Evolutionary conservation across 495 filamentous ascomycete genomes (phyloP), one percentile per base, ranked within the genome.

Genomic region (Astrocystis sublimbata): DNA sequence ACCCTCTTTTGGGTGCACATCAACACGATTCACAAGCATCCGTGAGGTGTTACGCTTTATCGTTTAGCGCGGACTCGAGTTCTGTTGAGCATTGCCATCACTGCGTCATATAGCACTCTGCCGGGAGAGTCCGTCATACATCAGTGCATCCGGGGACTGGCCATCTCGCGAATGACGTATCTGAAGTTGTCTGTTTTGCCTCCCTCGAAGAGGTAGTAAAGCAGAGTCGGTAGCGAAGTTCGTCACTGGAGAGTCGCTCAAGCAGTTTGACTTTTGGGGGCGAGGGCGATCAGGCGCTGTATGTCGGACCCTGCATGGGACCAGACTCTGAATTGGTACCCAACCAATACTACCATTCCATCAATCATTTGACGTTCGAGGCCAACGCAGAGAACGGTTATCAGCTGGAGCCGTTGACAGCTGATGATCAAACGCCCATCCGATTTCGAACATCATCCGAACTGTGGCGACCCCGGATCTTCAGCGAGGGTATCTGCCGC

Each of bases 61-160:
- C 28, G 51, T 42, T 52, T 17, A 26, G 31, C 36, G 28, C 10
- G 7, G 31, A 17, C 19, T 49, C 41, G 60, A 46, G 21, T 19
- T 23, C 8, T 42, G 19, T 35, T 10, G 50, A 47, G 26, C 41
- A 31, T 49, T 61, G 36, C 26, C 38, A 61, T 52, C 43, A n/a
- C 49, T 54, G 30, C 49, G 38, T 61, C 38, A 60, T 47, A 55
- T 45, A 55, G 36, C 45, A 31, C 59, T 61, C 47, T 43, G 50
- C 59, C 59, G 24, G 28, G 40, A 24, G 12, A 9, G 13, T 36
- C 38, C 54, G 24, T 28, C 59, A 45, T 24, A 55, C 59, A 36
- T 43, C 12, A 61, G 8, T 15, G 9, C 13, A 55, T 54, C 49
- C 59, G 23, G 59, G 59, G 38, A 36, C 40, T 42, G 43, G 45